Evolutionary conservation across 148 eudicot genomes (phyloP).

Genomic region (Rhododendron ovatum): DNA sequence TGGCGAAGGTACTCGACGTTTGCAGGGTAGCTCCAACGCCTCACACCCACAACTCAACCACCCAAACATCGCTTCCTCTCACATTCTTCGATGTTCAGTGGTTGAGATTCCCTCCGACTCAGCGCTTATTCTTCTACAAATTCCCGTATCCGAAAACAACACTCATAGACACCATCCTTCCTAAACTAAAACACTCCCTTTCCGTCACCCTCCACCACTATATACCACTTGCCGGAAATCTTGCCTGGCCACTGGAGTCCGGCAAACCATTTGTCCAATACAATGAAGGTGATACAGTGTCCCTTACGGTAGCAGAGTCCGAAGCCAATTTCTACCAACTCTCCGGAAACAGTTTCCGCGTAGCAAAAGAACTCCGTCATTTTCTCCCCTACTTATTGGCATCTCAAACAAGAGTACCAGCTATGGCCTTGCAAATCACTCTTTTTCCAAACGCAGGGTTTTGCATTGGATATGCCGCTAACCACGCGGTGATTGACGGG

Average conservation of each 20-base stretch:
- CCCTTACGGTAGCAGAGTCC: not conserved
- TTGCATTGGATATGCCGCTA: conserved; percentile 1
- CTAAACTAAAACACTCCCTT: conserved; percentile 6
- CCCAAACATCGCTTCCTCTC: conserved; percentile 4
- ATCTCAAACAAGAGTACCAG: not conserved
- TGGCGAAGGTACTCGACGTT: not conserved
- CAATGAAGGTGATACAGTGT: not conserved
- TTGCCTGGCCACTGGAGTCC: not conserved
- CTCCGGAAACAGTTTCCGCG: not conserved
- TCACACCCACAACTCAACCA: not conserved
- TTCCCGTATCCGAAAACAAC: too few species aligned
- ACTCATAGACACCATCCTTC: not conserved
- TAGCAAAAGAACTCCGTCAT: not conserved
- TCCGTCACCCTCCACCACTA: conserved; percentile 9
- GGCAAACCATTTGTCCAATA: not conserved
- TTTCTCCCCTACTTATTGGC: not conserved
- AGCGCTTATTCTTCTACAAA: conserved; percentile 7
- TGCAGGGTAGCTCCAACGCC: not conserved
- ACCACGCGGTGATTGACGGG: conserved; percentile 10
- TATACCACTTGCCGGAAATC: conserved; percentile 9
- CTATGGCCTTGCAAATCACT: conserved; percentile 7
- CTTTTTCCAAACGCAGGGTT: conserved; percentile 13
- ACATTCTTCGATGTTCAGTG: not conserved
- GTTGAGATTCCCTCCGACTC: not conserved
- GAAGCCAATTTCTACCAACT: conserved; percentile 1